Conservation (phyloP, 2,329 filamentous ascomycete species). For the Talaromyces sp. region DNA sequence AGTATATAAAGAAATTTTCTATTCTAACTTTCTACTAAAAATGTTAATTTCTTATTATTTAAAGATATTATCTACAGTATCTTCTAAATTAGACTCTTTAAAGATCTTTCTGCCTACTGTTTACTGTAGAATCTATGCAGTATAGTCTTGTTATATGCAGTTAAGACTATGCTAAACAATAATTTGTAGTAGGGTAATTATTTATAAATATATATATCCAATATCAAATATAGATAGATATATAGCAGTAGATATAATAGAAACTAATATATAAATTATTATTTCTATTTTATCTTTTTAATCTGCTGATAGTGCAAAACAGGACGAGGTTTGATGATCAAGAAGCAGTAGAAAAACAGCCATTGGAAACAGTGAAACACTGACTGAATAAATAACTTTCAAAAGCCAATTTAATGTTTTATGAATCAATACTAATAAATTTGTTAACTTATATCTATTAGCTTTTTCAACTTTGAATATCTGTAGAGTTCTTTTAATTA, state of each 20-base stretch:
- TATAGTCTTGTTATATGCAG: not conserved
- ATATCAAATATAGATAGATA: conserved; percentile 5
- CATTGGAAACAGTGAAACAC: too few species aligned
- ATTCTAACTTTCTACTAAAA: not conserved
- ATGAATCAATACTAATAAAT: too few species aligned
- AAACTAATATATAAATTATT: not conserved
- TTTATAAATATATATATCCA: conserved; percentile 5
- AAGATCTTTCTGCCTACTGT: conserved; percentile 2
- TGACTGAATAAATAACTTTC: too few species aligned
- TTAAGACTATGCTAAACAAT: conserved; percentile 4
- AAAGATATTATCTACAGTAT: conserved; percentile 1
- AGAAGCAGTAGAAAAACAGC: conserved; percentile 1
- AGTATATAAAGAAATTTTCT: not conserved
- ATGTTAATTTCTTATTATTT: not conserved
- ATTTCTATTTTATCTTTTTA: not conserved
- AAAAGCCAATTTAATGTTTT: too few species aligned
- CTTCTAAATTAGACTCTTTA: not conserved
- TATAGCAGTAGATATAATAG: conserved; percentile 1
- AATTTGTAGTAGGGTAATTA: conserved; percentile 5
- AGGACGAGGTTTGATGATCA: not conserved
- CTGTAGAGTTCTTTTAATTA: too few species aligned
- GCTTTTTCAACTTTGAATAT: too few species aligned
- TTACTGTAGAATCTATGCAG: not conserved
- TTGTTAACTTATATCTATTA: too few species aligned
- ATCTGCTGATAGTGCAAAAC: not conserved